These are phyloP conservation scores for Glycyrrhiza uralensis DNA, from an alignment of 306 rosid genomes.

Conservation along the genomic window DNA sequence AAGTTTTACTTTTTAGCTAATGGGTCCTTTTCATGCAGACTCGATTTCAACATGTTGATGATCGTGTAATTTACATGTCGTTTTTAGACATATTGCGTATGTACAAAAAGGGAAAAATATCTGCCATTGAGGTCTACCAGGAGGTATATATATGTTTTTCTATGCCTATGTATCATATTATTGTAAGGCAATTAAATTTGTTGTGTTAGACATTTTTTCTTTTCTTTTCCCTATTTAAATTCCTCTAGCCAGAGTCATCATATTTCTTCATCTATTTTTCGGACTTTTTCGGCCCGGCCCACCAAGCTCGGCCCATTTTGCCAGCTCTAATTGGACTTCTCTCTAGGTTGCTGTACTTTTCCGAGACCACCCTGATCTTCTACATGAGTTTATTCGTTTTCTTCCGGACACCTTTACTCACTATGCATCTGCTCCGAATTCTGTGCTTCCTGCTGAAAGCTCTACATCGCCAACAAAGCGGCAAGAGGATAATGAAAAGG, in stretches of 20 bases:
- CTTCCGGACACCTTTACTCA: conserved; percentile 66
- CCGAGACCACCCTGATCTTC: conserved; percentile 73
- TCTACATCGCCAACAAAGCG: conserved; percentile 66
- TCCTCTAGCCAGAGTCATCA: not conserved
- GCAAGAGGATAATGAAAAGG: conserved; percentile 70
- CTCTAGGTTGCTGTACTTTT: conserved; percentile 86
- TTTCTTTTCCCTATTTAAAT: not conserved
- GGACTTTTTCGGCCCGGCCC: no score
- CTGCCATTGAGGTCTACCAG: conserved; percentile 65
- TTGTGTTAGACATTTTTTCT: not conserved
- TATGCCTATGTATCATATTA: conserved; percentile 2
- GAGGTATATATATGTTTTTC: conserved; percentile 64
- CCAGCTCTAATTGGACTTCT: conserved; percentile 21
- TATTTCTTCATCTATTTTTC: no score
- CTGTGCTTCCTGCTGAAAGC: conserved; percentile 67
- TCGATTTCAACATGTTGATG: conserved; percentile 83
- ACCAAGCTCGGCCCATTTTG: conserved; percentile 4
- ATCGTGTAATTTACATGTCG: conserved; percentile 74
- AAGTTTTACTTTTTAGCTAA: conserved; percentile 27
- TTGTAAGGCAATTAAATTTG: not conserved
- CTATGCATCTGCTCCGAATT: conserved; percentile 55
- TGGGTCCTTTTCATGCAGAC: conserved; percentile 53
- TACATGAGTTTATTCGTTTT: conserved; percentile 74
- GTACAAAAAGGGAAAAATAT: conserved; percentile 85
- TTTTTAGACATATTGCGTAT: conserved; percentile 82